phyloP scores from a whole-genome alignment of 768 basidiomycete genomes.

The Stropharia rugosoannulata region DNA sequence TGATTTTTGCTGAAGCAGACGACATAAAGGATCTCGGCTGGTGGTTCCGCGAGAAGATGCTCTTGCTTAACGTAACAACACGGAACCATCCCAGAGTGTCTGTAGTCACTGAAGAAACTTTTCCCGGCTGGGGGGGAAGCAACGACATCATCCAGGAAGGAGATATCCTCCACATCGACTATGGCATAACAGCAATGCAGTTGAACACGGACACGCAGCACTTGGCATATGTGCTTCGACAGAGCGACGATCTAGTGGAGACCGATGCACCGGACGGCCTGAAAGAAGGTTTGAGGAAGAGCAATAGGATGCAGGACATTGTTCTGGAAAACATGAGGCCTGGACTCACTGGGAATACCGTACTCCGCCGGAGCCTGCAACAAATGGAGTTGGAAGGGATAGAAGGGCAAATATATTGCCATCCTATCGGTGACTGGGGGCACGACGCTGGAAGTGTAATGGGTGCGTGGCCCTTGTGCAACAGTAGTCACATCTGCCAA shows the following conservation, averaged over 20 bases:
- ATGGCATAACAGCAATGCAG: slow-evolving; percentile 52
- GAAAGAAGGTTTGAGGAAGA: slow-evolving; percentile 41
- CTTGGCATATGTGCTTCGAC: slow-evolving; percentile 51
- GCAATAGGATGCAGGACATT: slow-evolving; percentile 54
- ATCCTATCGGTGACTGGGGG: slow-evolving; percentile 58
- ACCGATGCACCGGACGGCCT: slow-evolving; percentile 40
- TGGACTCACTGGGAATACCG: slow-evolving; percentile 46
- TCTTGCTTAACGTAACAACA: slow-evolving; percentile 41
- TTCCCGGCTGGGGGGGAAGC: slow-evolving; percentile 42
- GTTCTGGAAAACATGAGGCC: slow-evolving; percentile 41
- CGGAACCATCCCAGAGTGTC: slow-evolving; percentile 57
- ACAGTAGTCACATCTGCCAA: background rate
- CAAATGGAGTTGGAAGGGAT: slow-evolving; percentile 46
- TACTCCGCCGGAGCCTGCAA: slow-evolving; percentile 37
- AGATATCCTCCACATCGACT: slow-evolving; percentile 55
- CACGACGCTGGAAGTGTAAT: slow-evolving; percentile 52
- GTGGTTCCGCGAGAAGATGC: slow-evolving; percentile 57
- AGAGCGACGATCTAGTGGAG: slow-evolving; percentile 31
- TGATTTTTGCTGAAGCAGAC: background rate
- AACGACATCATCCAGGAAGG: slow-evolving; percentile 41
- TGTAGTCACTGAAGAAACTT: slow-evolving; percentile 37
- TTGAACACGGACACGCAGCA: slow-evolving; percentile 59
- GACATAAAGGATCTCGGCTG: slow-evolving; percentile 47
- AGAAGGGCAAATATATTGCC: slow-evolving; percentile 48
- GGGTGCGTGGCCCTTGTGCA: slow-evolving; percentile 24